phyloP scores from a whole-genome alignment of 208 protist species.

The Leishmania guyanensis region DNA sequence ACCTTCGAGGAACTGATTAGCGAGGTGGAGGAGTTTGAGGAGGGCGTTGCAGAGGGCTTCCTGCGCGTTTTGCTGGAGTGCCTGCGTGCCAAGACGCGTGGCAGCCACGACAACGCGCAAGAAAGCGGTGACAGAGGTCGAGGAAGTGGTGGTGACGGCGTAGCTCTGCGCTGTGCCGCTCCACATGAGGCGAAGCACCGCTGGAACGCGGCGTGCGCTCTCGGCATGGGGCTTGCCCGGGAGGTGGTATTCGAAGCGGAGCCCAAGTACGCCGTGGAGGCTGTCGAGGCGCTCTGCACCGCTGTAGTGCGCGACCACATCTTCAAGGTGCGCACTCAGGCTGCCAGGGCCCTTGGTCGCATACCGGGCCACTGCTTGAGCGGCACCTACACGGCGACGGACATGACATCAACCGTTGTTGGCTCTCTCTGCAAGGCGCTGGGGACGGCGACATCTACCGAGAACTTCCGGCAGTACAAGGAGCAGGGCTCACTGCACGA shows the following conservation, averaged over 20 bases:
- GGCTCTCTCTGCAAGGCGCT: conserved; percentile 67
- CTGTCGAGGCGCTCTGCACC: conserved; percentile 54
- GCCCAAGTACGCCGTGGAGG: conserved; percentile 47
- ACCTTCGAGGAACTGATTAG: conserved; percentile 69
- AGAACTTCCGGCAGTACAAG: conserved; percentile 69
- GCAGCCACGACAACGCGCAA: not conserved
- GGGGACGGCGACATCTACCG: conserved; percentile 41
- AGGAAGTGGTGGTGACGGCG: not conserved
- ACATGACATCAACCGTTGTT: conserved; percentile 53
- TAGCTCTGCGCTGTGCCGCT: conserved; percentile 9
- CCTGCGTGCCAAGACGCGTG: conserved; percentile 32
- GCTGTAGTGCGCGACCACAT: conserved; percentile 63
- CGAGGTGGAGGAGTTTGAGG: conserved; percentile 44
- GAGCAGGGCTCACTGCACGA: conserved; percentile 59
- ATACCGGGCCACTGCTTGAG: conserved; percentile 31
- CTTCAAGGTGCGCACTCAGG: conserved; percentile 87
- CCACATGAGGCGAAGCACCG: conserved; percentile 70
- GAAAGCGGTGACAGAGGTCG: not conserved
- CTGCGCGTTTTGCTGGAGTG: conserved; percentile 58
- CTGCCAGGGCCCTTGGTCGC: conserved; percentile 53
- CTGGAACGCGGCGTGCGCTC: conserved; percentile 77
- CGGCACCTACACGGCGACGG: conserved; percentile 36
- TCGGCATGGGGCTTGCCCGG: conserved; percentile 60
- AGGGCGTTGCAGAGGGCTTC: conserved; percentile 75
- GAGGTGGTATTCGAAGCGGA: conserved; percentile 72